Evolutionary conservation across 352 stramenopile genomes (phyloP), one percentile per base, ranked within the genome.

Genomic region (Phytopythium helicoides): DNA sequence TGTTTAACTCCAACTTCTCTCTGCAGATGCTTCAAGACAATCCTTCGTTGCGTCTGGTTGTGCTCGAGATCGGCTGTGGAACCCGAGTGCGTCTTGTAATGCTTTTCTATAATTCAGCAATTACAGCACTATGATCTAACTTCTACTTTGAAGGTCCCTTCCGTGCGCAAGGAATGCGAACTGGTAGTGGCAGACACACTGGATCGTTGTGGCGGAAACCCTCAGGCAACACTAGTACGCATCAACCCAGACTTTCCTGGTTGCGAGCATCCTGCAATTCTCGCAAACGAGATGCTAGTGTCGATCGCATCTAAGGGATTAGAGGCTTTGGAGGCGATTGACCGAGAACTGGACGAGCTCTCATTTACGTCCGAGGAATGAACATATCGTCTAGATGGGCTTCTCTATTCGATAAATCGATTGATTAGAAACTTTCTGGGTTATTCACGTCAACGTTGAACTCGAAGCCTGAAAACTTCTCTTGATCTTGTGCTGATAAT

Each of bases 21-120:
- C 1, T 22, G 38, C 53, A 94, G 84, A 86, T 91, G 66, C 64
- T 94, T 14, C 45, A 90, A 33, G 62, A 87, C 8, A 57, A 92
- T 47, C 66, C 78, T 15, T 62, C 58, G 2, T 50, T 87, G 19
- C 76, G 71, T 12, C 61, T 94, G 3, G 81, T 92, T 7, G 78
- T 94, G 19, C 66, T 94, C 18, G 85, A 94, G 50, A 94, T 94
- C 22, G 85, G 85, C 35, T 94, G 85, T 45, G 85, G 85, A 49
- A 86, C 69, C 21, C 66, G 77, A 51, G 81, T 91, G 69, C 41
- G 68, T 56, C 18, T n/a, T n/a, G n/a, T n/a, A 6, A 22, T 6
- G 16, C 26, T 19, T 25, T 18, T n/a, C 23, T 3, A 19, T 6
- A 9, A 12, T 26, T 46, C 22, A 7, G 6, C 23, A 5, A 18